These are phyloP conservation scores for Polytolypa hystricis DNA, from an alignment of 2,329 filamentous ascomycete genomes.

Conservation along the genomic window DNA sequence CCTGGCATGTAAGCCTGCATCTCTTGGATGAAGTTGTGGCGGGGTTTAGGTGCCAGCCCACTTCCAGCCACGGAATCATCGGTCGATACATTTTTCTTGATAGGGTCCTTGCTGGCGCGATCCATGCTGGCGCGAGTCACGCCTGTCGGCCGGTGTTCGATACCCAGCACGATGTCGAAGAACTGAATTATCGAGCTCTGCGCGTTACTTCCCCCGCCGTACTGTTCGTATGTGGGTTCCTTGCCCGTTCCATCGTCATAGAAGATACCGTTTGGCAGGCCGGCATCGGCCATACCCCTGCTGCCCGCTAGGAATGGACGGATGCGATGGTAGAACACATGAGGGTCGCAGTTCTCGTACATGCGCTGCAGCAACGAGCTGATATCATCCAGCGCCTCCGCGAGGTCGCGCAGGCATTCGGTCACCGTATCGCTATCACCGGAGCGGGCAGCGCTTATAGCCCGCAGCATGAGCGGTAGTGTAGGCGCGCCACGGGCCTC, in stretches of 20 bases:
- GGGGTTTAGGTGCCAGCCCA: constrained; percentile 40
- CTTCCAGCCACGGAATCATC: constrained; percentile 34
- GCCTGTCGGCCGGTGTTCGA: constrained; percentile 84
- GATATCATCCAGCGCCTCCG: constrained; percentile 78
- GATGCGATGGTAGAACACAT: constrained; percentile 90
- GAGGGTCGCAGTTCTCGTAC: constrained; percentile 91
- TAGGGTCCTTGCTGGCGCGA: not conserved
- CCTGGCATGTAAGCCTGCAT: constrained; percentile 98
- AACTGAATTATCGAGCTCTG: constrained; percentile 96
- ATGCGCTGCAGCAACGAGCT: constrained; percentile 69
- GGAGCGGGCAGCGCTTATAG: constrained; percentile 66
- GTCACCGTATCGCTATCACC: constrained; percentile 62
- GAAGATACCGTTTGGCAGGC: constrained; percentile 72
- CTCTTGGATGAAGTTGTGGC: constrained; percentile 87
- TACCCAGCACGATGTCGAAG: constrained; percentile 82
- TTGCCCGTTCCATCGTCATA: constrained; percentile 70
- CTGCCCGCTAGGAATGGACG: constrained; percentile 92
- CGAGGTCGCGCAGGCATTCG: constrained; percentile 66
- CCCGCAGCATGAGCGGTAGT: constrained; percentile 77
- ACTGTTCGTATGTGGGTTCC: constrained; percentile 66
- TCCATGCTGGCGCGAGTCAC: constrained; percentile 35
- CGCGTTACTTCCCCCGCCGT: constrained; percentile 88
- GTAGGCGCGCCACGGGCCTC: constrained; percentile 83
- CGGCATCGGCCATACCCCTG: constrained; percentile 95
- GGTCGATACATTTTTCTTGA: not conserved